A percentile compares a stretch with the other conserved stretches of the same genome.
Evolutionary conservation across 768 basidiomycete species (phyloP).

Genomic region (Dendrothele bispora): DNA sequence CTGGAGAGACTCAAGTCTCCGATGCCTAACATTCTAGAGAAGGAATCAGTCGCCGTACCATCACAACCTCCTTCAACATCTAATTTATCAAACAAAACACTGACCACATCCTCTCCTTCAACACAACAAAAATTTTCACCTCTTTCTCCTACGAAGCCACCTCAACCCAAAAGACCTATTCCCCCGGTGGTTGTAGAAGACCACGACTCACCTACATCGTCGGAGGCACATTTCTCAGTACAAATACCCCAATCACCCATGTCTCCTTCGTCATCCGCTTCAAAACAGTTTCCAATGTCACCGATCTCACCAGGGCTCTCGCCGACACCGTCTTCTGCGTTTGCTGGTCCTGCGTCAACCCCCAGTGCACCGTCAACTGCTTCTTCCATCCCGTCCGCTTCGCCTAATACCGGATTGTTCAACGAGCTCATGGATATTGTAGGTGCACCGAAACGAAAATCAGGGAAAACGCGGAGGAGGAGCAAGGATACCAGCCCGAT

Average conservation of each 20-base stretch:
- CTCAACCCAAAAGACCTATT: slow-evolving; percentile 13
- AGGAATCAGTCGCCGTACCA: not conserved
- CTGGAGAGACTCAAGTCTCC: not conserved
- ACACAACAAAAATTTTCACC: no score
- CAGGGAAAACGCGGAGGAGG: slow-evolving; percentile 7
- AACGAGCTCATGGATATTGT: slow-evolving; percentile 6
- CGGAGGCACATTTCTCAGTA: not conserved
- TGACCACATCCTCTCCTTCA: not conserved
- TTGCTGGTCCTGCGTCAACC: not conserved
- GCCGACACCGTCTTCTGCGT: not conserved
- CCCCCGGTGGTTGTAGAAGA: slow-evolving; percentile 28
- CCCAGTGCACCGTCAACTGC: no score
- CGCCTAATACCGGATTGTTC: not conserved
- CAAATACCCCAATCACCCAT: not conserved
- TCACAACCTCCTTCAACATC: not conserved
- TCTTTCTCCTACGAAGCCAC: slow-evolving; percentile 1
- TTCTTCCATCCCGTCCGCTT: no score
- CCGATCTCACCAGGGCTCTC: not conserved
- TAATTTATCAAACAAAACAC: no score
- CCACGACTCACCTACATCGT: slow-evolving; percentile 19
- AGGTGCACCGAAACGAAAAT: slow-evolving; percentile 5
- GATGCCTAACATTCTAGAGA: no score
- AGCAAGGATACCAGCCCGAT: not conserved
- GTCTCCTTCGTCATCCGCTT: not conserved
- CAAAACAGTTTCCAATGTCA: not conserved